These are phyloP conservation scores for Lepidium africanum DNA, from an alignment of 345 rosid genomes.

Conservation along the genomic window DNA sequence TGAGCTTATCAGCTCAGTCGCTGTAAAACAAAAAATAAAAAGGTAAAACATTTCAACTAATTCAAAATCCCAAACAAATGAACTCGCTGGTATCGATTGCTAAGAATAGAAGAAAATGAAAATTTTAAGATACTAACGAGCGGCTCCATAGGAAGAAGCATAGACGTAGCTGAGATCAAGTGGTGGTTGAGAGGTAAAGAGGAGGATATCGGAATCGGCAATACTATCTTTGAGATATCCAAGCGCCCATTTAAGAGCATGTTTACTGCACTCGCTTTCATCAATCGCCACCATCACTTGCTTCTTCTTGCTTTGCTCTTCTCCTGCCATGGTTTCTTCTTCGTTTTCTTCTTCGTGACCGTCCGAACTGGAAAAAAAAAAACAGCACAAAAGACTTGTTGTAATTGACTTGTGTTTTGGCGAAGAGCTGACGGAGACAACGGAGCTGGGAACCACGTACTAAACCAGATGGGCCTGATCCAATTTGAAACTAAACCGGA, in stretches of 20 bases:
- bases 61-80: background rate
- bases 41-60: background rate
- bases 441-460: background rate
- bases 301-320: constrained; percentile 38
- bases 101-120: background rate
- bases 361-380: background rate
- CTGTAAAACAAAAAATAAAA: constrained; percentile 18
- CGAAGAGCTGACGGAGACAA: background rate
- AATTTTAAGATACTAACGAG: constrained; percentile 34
- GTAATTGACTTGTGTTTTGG: too few relatives aligned
- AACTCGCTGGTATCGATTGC: background rate
- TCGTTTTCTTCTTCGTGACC: background rate
- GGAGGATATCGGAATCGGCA: constrained; percentile 36
- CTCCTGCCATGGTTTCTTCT: constrained; percentile 14
- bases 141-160: constrained; percentile 49
- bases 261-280: constrained; percentile 63
- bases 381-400: too few relatives aligned
- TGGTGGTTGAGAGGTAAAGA: constrained; percentile 49
- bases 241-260: constrained; percentile 61
- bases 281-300: constrained; percentile 75
- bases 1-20: constrained; percentile 41
- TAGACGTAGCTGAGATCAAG: constrained; percentile 38
- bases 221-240: constrained; percentile 35
- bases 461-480: background rate
- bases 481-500: background rate